These are phyloP conservation scores for Rhodocollybia butyracea DNA, from an alignment of 768 basidiomycete genomes.

Conservation along the genomic window DNA sequence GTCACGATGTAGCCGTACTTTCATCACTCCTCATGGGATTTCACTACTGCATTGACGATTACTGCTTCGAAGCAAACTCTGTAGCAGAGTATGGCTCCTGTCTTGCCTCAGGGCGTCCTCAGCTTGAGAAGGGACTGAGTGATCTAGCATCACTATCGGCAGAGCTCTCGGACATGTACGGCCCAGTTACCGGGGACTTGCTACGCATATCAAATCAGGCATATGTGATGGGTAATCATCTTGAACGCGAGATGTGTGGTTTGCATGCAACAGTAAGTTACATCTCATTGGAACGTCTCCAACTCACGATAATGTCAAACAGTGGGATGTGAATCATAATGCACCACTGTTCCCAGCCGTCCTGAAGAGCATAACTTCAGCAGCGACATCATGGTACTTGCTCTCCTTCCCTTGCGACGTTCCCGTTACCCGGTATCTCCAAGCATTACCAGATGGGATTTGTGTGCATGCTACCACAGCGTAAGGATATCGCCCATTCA, in stretches of 20 bases:
- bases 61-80: constrained; percentile 2
- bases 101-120: not conserved
- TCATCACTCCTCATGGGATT: constrained; percentile 4
- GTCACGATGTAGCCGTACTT: constrained; percentile 3
- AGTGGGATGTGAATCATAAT: constrained; percentile 9
- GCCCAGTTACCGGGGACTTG: constrained; percentile 2
- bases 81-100: constrained; percentile 7
- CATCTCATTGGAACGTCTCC: not conserved
- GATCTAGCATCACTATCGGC: not conserved
- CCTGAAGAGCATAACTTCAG: constrained; percentile 11
- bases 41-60: constrained; percentile 9
- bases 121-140: constrained; percentile 6
- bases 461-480: constrained; percentile 7
- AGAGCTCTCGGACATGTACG: constrained; percentile 7
- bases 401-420: constrained; percentile 4
- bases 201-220: constrained; percentile 7
- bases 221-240: constrained; percentile 12
- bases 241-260: constrained; percentile 8
- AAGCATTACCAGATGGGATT: constrained; percentile 10
- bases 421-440: not conserved
- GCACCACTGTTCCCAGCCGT: constrained; percentile 8
- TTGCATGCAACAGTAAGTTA: not conserved
- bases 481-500: not conserved
- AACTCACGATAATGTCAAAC: not conserved
- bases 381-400: constrained; percentile 6